Evolutionary conservation across 1,284 basidiomycete genomes (phyloP), one percentile per base, ranked within the genome.

Genomic region (Moesziomyces antarcticus): DNA sequence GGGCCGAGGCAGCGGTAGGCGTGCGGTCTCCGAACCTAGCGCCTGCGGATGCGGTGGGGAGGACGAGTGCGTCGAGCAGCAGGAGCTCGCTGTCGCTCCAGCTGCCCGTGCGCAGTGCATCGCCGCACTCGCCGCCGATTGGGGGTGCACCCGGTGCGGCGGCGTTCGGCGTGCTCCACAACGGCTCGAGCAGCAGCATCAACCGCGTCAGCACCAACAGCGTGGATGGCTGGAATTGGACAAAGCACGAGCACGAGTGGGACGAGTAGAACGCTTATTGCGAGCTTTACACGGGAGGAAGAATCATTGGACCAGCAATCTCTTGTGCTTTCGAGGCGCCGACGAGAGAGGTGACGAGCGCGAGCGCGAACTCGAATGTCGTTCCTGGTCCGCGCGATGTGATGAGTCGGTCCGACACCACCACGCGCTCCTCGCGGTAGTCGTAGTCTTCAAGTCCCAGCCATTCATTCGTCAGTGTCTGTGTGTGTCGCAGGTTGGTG

Each of bases 321-420:
- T 93, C 89, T 20, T 87, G 86, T 6, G 91, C 86, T 84, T 90
- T 92, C 40, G 88, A 87, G 40, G 86, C 79, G 5, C 93, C 93
- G 51, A 88, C 88, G 1, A 92, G 86, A 24, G 88, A 79, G 77
- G 92, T 91, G 25, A 93, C 89, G 47, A 93, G 83, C 40, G 88
- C 88, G 46, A 94, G 86, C 0, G 91, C 90, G 76, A 93, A 93
- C 2, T 89, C 88, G 74, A 94, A 92, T 0, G 89, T 86, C 0
- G 92, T 93, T 87, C 91, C 92, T 69, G 92, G 93, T 2, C 92
- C 92, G 25, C 92, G 91, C 79, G 91, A 92, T 50, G 47, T 53
- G 40, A 94, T 87, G 7, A 94, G 86, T 54, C 89, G 91, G 2
- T 88, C 88, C 3, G 91, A 91, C 1, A 78, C 86, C 33, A 93